These are phyloP conservation scores for Pseudocercospora cruenta DNA, from an alignment of 2,329 filamentous ascomycete species.

Conservation along the genomic window DNA sequence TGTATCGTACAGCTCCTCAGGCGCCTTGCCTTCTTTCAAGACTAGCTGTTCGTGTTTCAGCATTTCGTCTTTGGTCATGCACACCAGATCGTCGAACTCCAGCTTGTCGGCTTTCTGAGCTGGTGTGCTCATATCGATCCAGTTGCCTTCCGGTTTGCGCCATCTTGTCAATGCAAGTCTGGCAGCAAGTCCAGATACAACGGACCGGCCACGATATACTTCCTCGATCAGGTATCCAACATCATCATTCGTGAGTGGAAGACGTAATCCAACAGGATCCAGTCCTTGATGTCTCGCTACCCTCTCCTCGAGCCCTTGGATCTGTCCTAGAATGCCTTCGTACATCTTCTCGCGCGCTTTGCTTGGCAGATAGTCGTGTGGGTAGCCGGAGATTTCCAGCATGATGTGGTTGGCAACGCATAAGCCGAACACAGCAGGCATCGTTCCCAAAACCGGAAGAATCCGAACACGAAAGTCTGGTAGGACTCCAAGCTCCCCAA, in stretches of 20 bases:
- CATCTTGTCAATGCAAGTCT: constrained; percentile 80
- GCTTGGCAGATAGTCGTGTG: constrained; percentile 76
- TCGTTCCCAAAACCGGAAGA: constrained; percentile 89
- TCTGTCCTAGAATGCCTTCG: constrained; percentile 73
- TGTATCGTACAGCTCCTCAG: constrained; percentile 74
- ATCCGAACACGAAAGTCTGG: constrained; percentile 96
- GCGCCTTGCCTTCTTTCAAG: constrained; percentile 67
- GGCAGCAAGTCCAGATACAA: constrained; percentile 78
- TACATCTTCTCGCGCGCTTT: constrained; percentile 92
- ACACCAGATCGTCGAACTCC: constrained; percentile 72
- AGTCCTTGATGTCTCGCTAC: constrained; percentile 61
- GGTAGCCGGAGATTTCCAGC: constrained; percentile 78
- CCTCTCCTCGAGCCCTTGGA: constrained; percentile 81
- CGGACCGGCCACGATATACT: constrained; percentile 80
- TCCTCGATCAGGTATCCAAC: constrained; percentile 89
- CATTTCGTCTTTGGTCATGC: constrained; percentile 92
- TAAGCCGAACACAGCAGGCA: constrained; percentile 95
- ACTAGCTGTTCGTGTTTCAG: constrained; percentile 77
- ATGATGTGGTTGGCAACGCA: constrained; percentile 92
- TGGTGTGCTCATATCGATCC: constrained; percentile 67
- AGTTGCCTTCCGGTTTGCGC: constrained; percentile 66
- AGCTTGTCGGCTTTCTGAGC: constrained; percentile 78
- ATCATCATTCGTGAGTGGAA: constrained; percentile 78
- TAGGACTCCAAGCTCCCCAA: constrained; percentile 84
- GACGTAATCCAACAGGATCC: constrained; percentile 71